Evolutionary conservation across 345 rosid genomes (phyloP), one percentile per base, ranked within the genome.

Genomic region (Eucalyptus dawsonii): DNA sequence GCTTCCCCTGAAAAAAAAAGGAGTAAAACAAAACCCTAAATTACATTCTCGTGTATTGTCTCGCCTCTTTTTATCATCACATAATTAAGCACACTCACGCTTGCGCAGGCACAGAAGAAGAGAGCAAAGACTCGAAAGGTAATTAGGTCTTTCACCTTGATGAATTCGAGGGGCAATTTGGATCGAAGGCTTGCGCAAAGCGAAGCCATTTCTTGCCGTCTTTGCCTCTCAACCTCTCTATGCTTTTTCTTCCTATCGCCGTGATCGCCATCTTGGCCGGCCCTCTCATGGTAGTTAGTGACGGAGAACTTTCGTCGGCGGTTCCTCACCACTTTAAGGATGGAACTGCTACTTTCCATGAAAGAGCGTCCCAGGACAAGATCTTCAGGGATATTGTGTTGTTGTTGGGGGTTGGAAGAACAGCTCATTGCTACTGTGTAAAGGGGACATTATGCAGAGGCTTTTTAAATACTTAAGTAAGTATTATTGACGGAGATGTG

Each of bases 121-220:
- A 40, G 47, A 76, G 53, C 29, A 45, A 86, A 45, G 17, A 58
- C 21, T 69, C 17, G 86, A 45, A 8, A 86, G 60, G 50, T 44
- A 87, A 19, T 25, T 89, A 89, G 89, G 87, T 91, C 54, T 37
- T 88, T 88, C 44, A 95, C 98, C 97, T 94, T 94, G 92, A 95
- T 91, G 88, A 92, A 94, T 88, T 96, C 94, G 40, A 94, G 92
- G 88, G 99, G 98, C 89, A 96, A 96, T 89, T 95, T 92, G 90
- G 95, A 91, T 88, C 97, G 93, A 62, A 97, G 98, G 24, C 94
- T 90, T 9, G 92, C 69, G 80, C 91, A 89, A 86, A 95, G 97
- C 91, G 94, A 80, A 54, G 97, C 86, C 99, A 97, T 96, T 86
- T 96, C 96, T 91, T 94, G 96, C 91, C 99, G 93, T 56, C 99